Base-by-base conservation (phyloP, 106 monocot genomes). In the Dioscorea alata region DNA sequence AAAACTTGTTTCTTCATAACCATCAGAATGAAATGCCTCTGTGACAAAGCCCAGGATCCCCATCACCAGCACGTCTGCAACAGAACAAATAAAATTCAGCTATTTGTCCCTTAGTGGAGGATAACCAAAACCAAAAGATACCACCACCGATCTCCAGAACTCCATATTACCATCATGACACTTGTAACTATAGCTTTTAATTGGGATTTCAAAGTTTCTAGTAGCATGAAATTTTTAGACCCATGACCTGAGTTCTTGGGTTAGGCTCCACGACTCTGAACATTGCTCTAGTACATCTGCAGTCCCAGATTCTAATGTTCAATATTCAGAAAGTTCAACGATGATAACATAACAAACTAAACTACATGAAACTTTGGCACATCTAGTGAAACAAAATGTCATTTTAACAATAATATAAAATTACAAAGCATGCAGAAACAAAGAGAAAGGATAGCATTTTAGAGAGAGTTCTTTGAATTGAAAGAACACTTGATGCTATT, bases 231-330 rank as follows among this genome's bases (percentile, higher is more conserved):
- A 60, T 24, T 53, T 73, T 35, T 54, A 71, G 65, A 69, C 57
- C 69, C 52, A 65, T 73, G 76, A 82, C 75, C 83, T 86, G 81
- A 79, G 72, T 81, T 92, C 68, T 65, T 79, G 57, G 74, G 69
- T 61, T 54, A 85, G 65, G 78, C 80, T 67, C 76, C 79, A 79
- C 63, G 49, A 75, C 67, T 78, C 77, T 74, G 84, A 81, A 64
- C 70, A 73, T 76, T 73, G 72, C 88, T 78, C 80, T 88, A 85
- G 70, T 57, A 61, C 57, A 88, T 92, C 88, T 93, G 88, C 83
- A 81, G 84, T 78, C 77, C 79, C 76, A 88, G 63, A 83, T 70
- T 76, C 81, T 81, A 78, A 74, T 77, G 74, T 80, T 93, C 74
- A 88, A 88, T 79, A 86, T 80, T 79, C 60, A 73, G 72, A 79